Percentiles rank a stretch among this genome's conserved stretches.
Evolutionary conservation across 208 protist genomes (phyloP).

Genomic region (Wallacemonas rigidus): DNA sequence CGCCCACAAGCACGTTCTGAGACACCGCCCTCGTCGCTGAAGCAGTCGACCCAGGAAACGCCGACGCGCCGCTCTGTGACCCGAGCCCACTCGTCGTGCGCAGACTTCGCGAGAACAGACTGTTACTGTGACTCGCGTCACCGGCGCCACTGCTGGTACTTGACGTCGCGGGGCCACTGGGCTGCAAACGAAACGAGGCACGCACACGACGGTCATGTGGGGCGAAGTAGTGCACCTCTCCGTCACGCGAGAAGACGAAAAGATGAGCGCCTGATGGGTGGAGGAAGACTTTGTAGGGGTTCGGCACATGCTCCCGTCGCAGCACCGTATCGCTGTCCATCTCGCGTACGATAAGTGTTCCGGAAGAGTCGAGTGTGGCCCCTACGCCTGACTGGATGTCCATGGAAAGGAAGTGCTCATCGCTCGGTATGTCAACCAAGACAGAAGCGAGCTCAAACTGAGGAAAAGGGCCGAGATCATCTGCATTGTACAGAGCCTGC

Average conservation of each 20-base stretch:
- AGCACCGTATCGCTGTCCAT: constrained; percentile 35
- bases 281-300: constrained; percentile 76
- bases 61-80: neutral
- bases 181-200: constrained; percentile 36
- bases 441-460: constrained; percentile 44
- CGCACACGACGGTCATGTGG: constrained; percentile 27
- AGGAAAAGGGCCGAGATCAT: constrained; percentile 18
- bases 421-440: constrained; percentile 22
- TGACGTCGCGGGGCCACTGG: constrained; percentile 1
- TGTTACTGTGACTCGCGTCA: neutral
- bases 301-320: constrained; percentile 39
- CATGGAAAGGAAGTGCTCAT: constrained; percentile 39
- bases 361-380: constrained; percentile 47
- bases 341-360: constrained; percentile 53
- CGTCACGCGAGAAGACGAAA: constrained; percentile 54
- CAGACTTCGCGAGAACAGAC: neutral
- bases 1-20: constrained; percentile 36
- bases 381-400: constrained; percentile 71
- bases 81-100: neutral
- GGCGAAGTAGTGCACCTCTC: constrained; percentile 59
- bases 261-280: constrained; percentile 57
- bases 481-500: constrained; percentile 1
- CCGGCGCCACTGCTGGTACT: neutral
- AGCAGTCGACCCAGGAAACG: neutral
- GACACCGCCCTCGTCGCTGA: neutral